Percentiles rank a stretch among this genome's conserved stretches.
Evolutionary conservation across 1,139 yeast genomes (phyloP).

Genomic region (Kodamaea sp.): DNA sequence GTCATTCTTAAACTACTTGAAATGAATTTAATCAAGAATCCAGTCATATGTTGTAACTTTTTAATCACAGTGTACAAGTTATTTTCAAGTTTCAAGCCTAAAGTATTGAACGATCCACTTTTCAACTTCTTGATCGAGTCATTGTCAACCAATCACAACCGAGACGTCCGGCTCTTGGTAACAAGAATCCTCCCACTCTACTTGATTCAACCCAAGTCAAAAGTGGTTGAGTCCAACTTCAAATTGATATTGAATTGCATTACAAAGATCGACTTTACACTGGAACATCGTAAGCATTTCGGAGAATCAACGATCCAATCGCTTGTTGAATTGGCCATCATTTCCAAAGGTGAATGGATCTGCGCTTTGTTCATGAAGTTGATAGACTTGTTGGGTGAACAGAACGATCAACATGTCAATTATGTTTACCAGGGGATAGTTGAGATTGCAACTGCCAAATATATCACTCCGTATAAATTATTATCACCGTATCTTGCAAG

Average conservation of each 20-base stretch:
- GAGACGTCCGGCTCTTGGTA: slow-evolving; percentile 53
- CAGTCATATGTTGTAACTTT: slow-evolving; percentile 38
- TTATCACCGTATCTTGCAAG: slow-evolving; percentile 77
- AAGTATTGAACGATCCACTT: slow-evolving; percentile 16
- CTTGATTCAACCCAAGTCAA: slow-evolving; percentile 33
- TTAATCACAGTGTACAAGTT: slow-evolving; percentile 45
- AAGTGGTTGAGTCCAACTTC: slow-evolving; percentile 33
- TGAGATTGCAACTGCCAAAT: slow-evolving; percentile 42
- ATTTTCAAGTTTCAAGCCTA: slow-evolving; percentile 37
- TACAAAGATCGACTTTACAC: slow-evolving; percentile 33
- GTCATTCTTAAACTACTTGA: slow-evolving; percentile 17
- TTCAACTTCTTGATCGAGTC: slow-evolving; percentile 23
- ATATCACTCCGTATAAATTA: slow-evolving; percentile 62
- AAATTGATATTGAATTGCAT: slow-evolving; percentile 32
- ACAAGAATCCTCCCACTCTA: slow-evolving; percentile 47
- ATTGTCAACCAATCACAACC: slow-evolving; percentile 27
- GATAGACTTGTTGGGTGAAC: slow-evolving; percentile 56
- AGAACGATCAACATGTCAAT: slow-evolving; percentile 59
- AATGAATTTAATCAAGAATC: slow-evolving; percentile 23
- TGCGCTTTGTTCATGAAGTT: slow-evolving; percentile 58
- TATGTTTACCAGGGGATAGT: slow-evolving; percentile 58
- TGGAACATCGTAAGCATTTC: slow-evolving; percentile 31
- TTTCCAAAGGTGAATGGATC: slow-evolving; percentile 59
- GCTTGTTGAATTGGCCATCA: slow-evolving; percentile 57
- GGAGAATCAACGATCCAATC: slow-evolving; percentile 63